Percentiles rank a stretch among this genome's conserved stretches.
Conservation (phyloP, 352 stramenopile species). For the Pythium guiyangense region DNA sequence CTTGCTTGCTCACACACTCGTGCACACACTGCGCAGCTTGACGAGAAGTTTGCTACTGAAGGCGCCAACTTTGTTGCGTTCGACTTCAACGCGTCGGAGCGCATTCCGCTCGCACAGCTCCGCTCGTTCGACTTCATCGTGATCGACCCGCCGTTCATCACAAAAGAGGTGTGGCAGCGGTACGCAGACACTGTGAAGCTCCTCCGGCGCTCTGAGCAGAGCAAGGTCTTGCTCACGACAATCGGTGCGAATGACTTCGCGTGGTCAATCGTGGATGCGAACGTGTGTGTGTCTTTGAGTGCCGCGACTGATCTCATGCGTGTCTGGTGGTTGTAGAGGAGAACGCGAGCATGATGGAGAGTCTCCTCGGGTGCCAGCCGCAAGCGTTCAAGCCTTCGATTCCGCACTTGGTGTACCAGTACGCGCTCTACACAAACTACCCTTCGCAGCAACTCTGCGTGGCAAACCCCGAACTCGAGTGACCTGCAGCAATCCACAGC, state of each 20-base stretch:
- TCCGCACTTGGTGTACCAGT: slow-evolving; percentile 95
- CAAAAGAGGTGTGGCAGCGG: slow-evolving; percentile 88
- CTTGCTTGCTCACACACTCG: neutral
- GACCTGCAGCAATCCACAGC: neutral
- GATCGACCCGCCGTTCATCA: slow-evolving; percentile 95
- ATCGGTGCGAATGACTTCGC: slow-evolving; percentile 42
- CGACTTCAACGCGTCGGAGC: slow-evolving; percentile 85
- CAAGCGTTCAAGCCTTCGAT: slow-evolving; percentile 87
- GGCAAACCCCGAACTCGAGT: slow-evolving; percentile 71
- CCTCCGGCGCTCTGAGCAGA: slow-evolving; percentile 48
- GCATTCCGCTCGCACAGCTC: slow-evolving; percentile 46
- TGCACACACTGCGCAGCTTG: slow-evolving; percentile 45
- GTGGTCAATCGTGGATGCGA: slow-evolving; percentile 7
- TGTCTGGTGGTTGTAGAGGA: slow-evolving; percentile 47
- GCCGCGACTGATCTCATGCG: neutral
- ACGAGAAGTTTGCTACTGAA: slow-evolving; percentile 73
- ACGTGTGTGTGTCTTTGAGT: neutral
- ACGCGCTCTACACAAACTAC: slow-evolving; percentile 92
- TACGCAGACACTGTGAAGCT: slow-evolving; percentile 73
- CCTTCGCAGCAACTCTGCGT: slow-evolving; percentile 45
- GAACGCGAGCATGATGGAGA: slow-evolving; percentile 82
- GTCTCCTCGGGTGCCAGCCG: slow-evolving; percentile 71
- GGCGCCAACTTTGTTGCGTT: slow-evolving; percentile 76
- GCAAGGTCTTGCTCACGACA: slow-evolving; percentile 87
- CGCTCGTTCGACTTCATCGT: slow-evolving; percentile 89